Base-by-base conservation (phyloP, 257 asterid genomes). In the Datura wrightii region DNA sequence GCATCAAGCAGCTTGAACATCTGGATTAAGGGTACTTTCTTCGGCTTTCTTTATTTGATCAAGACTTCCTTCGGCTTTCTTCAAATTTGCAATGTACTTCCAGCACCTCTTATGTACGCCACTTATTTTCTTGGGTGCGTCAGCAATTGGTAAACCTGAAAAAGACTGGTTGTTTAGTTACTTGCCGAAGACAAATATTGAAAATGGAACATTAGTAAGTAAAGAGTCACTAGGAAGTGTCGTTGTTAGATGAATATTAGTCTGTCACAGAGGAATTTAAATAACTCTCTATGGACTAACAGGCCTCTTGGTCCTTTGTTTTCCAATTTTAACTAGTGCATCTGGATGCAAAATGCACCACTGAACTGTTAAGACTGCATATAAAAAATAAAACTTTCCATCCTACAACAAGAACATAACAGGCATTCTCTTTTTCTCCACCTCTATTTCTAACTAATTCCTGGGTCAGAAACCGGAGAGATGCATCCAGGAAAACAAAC, bases 101-200 rank as follows among this genome's bases (percentile, higher is more conserved):
- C 99, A 96, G 88, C 98, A 96, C 82, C 98, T 95, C 87, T 94
- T 96, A 86, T 96, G 97, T 55, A 96, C 99, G 34, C 99, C 98
- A 1, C 98, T 96, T 56, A 96, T 94, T 91, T 96, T 96, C 94
- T 96, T 96, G 53, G 98, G 93, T 15, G 93, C 94, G n/a, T 92
- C 97, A 48, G 96, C 99, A 78, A 86, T 88, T 71, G 92, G 91
- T 72, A 71, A 52, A 50, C 82, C 82, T 78, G 82, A 52, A 78
- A 0, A 37, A 52, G 62, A 52, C 1, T 3, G 15, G 6, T 52
- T 76, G 6, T 52, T 76, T 24, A 74, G 31, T 50, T n/a, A 72
- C 98, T 97, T 94, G 93, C 90, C 86, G 63, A n/a, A 60, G 16
- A 63, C 4, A 39, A 62, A 82, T 15, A 83, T 66, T 18, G 19